Percentiles rank a stretch among this genome's conserved stretches.
Evolutionary conservation across 495 filamentous ascomycete genomes (phyloP).

Genomic region (Beverwykella pulmonaria): DNA sequence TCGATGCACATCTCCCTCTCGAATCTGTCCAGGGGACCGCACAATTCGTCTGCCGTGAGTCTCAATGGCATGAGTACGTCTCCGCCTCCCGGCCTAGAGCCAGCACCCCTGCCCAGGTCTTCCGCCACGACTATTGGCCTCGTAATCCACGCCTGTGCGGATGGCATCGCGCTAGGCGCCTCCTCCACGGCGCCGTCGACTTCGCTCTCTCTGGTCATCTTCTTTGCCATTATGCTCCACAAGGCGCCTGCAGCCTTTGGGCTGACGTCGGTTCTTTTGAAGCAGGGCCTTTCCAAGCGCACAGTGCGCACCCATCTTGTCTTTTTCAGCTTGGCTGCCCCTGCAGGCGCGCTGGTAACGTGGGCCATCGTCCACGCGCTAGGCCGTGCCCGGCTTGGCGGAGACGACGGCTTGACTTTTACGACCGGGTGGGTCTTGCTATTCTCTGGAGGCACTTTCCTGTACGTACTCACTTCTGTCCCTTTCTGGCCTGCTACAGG

Average conservation of each 20-base stretch:
- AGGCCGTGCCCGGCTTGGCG: conserved; percentile 53
- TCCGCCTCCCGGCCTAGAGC: conserved; percentile 28
- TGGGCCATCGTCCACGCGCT: conserved; percentile 76
- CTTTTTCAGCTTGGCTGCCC: conserved; percentile 89
- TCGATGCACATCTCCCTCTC: conserved; percentile 80
- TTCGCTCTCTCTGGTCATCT: conserved; percentile 83
- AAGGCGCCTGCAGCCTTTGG: conserved; percentile 97
- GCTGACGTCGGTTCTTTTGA: conserved; percentile 82
- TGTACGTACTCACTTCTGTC: conserved; percentile 61
- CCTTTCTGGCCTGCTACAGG: not conserved
- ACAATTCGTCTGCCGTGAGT: conserved; percentile 51
- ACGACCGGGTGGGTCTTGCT: conserved; percentile 90
- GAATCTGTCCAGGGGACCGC: conserved; percentile 63
- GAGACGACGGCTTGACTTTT: conserved; percentile 65
- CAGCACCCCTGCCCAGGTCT: conserved; percentile 44
- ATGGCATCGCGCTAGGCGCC: conserved; percentile 93
- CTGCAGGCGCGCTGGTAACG: conserved; percentile 79
- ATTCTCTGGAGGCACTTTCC: conserved; percentile 92
- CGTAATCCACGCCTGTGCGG: conserved; percentile 96
- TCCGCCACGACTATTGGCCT: conserved; percentile 81
- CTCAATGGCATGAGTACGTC: conserved; percentile 42
- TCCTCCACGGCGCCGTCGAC: conserved; percentile 64
- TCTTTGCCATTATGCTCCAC: conserved; percentile 94
- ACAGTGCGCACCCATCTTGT: conserved; percentile 82
- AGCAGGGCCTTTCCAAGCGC: conserved; percentile 84